Evolutionary conservation across 2,329 filamentous ascomycete genomes (phyloP), one percentile per base, ranked within the genome.

Genomic region (Emergomyces orientalis): DNA sequence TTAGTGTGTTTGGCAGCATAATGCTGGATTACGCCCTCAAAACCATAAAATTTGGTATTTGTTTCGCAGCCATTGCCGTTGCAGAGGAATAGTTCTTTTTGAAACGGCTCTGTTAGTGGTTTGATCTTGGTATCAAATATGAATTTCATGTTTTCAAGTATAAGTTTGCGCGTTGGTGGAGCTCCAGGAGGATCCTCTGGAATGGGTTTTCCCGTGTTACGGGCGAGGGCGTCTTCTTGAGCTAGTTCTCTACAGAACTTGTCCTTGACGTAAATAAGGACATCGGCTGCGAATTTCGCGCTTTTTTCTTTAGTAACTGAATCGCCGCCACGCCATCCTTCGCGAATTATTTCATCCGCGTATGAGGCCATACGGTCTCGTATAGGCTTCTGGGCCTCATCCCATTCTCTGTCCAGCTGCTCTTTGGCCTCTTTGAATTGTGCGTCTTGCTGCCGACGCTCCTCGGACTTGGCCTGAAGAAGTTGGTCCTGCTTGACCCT

Each of bases 111-210:
- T 2, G 87, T 90, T 61, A 85, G 76, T 30, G 85, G 84, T 70
- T 86, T 89, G 71, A 94, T 81, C 72, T 90, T 91, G 67, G 84
- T 84, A 69, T 92, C 89, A 72, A 89, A 92, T 37, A 92, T 79
- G 85, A 88, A 93, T 74, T 89, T 92, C 89, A 94, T 91, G 70
- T 92, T 91, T 71, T 93, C 89, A 67, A 94, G 76, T 0, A 87
- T 88, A 60, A 93, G 78, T 70, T 82, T 86, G 71, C 84, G 81
- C 32, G 81, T 84, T 68, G 80, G 83, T 7, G 83, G 79, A 0
- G 80, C 82, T 65, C 81, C 76, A 1, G 78, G 76, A 8, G 81
- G 79, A 65, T 87, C 84, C 11, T 71, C 62, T 34, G 73, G 69
- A 4, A 79, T 78, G 62, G 77, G 66, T 65, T 74, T 76, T 41